Base-by-base conservation (phyloP, 495 filamentous ascomycete species). In the Tuber aestivum region DNA sequence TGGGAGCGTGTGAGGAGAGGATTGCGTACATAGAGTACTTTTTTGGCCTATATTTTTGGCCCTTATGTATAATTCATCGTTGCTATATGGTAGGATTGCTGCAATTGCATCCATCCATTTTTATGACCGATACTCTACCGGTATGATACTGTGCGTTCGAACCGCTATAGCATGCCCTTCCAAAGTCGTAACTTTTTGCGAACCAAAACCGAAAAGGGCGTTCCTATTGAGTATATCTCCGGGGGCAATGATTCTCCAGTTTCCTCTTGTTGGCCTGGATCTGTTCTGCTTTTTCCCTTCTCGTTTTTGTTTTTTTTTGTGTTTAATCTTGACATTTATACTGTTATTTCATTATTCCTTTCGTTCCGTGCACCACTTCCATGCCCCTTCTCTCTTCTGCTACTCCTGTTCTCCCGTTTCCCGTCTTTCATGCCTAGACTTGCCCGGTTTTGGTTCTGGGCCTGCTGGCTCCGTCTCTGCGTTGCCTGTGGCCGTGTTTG, bases 381-480 rank as follows among this genome's bases (percentile, higher is more conserved):
- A 56, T 78, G 70, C 78, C 73, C 78, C 78, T 76, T 79, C 78
- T 79, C 75, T 79, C 41, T 41, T 78, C 77, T 70, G 48, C 3
- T 61, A 14, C 56, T 76, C 76, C 72, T 75, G 77, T 76, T 76
- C 38, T 41, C 74, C 77, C 78, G 74, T 79, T 80, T 80, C 78
- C 78, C 76, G 78, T 80, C 78, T 71, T 79, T 80, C 78, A 79
- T 79, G 78, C 77, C 78, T 76, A 75, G 77, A 76, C 61, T 56
- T 79, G 78, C 76, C 78, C 73, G 56, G 56, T 65, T 65, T 32
- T 32, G n/a, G 12, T 65, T 32, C 56, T 32, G 18, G 32, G 14
- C 56, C 18, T 27, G 56, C 56, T 65, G n/a, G 27, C 56, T 32
- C 56, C 56, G 56, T 16, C 42, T 14, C 56, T 65, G n/a, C 32